Percentiles rank a stretch among this genome's conserved stretches.
phyloP scores from a whole-genome alignment of 768 basidiomycete species.

The Termitomyces sp. region DNA sequence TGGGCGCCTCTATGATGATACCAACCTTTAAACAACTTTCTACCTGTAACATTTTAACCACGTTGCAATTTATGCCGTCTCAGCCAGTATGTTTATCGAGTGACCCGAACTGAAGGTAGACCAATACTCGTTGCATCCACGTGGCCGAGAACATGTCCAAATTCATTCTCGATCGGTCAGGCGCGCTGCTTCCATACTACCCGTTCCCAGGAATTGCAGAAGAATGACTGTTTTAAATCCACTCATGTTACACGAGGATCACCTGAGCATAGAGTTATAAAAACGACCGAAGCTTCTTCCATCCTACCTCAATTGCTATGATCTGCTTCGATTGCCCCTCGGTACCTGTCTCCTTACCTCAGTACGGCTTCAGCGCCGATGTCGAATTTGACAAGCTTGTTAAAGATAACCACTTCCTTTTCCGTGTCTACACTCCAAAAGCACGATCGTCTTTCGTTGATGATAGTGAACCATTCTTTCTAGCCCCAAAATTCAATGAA shows the following conservation, averaged over 20 bases:
- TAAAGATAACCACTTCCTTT: constrained; percentile 66
- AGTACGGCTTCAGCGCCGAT: constrained; percentile 67
- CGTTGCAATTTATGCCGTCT: not conserved
- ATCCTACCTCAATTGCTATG: constrained; percentile 18
- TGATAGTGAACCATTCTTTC: constrained; percentile 56
- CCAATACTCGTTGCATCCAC: constrained; percentile 25
- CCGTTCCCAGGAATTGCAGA: not conserved
- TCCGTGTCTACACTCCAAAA: constrained; percentile 77
- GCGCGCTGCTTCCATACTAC: not conserved
- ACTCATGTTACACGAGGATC: constrained; percentile 27
- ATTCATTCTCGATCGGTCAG: not conserved
- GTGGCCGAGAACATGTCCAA: constrained; percentile 18
- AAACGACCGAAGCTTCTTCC: constrained; percentile 3
- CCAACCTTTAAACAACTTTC: not conserved
- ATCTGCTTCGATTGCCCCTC: constrained; percentile 2
- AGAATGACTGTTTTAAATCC: constrained; percentile 23
- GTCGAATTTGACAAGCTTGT: constrained; percentile 57
- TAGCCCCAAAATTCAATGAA: constrained; percentile 62
- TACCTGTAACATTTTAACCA: not conserved
- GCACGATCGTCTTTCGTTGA: constrained; percentile 48
- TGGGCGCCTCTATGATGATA: too few relatives aligned
- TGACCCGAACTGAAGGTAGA: not conserved
- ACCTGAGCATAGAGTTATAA: constrained; percentile 14
- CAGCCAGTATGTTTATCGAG: not conserved
- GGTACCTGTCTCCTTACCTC: constrained; percentile 41